Evolutionary conservation across 352 stramenopile genomes (phyloP), one percentile per base, ranked within the genome.

Genomic region (Pseudoperonospora humuli): DNA sequence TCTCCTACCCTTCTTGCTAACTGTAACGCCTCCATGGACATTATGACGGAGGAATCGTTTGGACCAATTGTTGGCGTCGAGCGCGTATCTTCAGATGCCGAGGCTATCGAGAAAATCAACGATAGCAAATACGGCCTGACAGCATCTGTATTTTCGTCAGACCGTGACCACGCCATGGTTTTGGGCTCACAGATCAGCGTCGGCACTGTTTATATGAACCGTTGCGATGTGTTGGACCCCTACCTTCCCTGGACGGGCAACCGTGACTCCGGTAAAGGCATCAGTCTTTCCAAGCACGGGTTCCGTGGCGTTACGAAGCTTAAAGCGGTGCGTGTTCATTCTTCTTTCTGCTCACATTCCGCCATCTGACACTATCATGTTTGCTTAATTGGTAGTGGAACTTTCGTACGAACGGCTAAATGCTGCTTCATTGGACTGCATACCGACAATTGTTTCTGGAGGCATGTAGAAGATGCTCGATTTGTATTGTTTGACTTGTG

Each of bases 151-250:
- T 94, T 90, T 44, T 78, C 79, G 5, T 64, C 49, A 11, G 57
- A 81, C 48, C 64, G 71, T 32, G 69, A 79, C 7, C 70, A 67
- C 14, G 81, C 76, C 5, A 58, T 81, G 53, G 38, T 50, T 24
- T 31, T 90, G 20, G 76, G 70, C 11, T 57, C 56, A 18, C 56
- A 79, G 43, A 68, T 91, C 15, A 84, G 75, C 34, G 73, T 67
- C 35, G 81, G 81, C 34, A 92, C 78, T 4, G 67, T 91, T 29
- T 93, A 76, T 58, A 86, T 88, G 76, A 93, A 93, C 63, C 75
- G 82, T 25, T 89, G 76, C 56, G 82, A 92, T 43, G 75, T 75
- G 35, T 39, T 92, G 14, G 78, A 91, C 50, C 79, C 82, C 13
- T 81, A 79, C 45, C 53, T 93, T 10, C 78, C 82, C n/a, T 93